Conservation (phyloP, 495 filamentous ascomycete species). For the Hyaloscypha finlandica region DNA sequence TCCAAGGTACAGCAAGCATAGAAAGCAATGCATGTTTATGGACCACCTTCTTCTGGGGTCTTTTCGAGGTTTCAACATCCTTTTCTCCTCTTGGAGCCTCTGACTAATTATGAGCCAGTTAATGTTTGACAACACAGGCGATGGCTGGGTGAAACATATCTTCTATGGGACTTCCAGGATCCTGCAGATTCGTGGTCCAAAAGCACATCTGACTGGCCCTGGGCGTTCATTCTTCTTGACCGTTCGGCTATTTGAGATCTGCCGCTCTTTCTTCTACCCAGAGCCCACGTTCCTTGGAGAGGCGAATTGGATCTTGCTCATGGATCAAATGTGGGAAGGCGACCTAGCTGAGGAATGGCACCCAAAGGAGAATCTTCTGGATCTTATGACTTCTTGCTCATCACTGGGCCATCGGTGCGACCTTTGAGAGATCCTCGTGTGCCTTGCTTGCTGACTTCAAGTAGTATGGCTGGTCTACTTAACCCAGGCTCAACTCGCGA, state of each 20-base stretch:
- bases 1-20: no score
- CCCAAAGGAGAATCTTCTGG: constrained; percentile 28
- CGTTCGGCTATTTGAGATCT: constrained; percentile 25
- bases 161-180: constrained; percentile 29
- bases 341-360: constrained; percentile 12
- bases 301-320: constrained; percentile 10
- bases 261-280: constrained; percentile 22
- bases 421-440: not conserved
- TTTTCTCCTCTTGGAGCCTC: not conserved
- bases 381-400: constrained; percentile 27
- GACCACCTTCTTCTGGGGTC: constrained; percentile 28
- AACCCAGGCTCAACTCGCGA: not conserved
- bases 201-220: constrained; percentile 2
- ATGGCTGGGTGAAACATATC: constrained; percentile 29
- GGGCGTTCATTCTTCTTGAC: constrained; percentile 28
- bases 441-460: not conserved
- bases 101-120: constrained; percentile 10
- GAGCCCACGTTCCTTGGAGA: constrained; percentile 23
- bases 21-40: constrained; percentile 18
- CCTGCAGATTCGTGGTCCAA: constrained; percentile 21
- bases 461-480: no score
- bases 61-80: constrained; percentile 22
- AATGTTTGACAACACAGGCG: constrained; percentile 29
- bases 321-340: constrained; percentile 8
- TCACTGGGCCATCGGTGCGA: constrained; percentile 15